phyloP scores from a whole-genome alignment of 2,329 filamentous ascomycete species.

The Geosmithia flava region DNA sequence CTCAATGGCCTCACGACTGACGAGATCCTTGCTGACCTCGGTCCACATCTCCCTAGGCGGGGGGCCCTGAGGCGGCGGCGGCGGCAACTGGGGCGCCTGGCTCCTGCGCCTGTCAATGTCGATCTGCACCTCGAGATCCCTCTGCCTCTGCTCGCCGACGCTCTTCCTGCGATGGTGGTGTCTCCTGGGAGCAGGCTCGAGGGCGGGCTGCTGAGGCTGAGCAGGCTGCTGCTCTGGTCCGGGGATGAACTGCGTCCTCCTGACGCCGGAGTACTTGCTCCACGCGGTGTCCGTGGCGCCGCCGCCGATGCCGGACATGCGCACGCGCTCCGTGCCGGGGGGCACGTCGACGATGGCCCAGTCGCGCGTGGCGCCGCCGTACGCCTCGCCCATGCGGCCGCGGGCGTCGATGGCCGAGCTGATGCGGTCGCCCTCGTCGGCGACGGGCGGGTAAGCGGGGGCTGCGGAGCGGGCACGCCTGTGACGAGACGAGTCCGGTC shows the following conservation, averaged over 20 bases:
- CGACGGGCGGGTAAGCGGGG: conserved; percentile 23
- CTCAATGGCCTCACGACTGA: conserved; percentile 77
- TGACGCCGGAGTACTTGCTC: conserved; percentile 67
- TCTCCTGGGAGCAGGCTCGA: conserved; percentile 13
- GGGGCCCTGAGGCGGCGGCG: conserved; percentile 19
- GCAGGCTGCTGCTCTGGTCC: conserved; percentile 38
- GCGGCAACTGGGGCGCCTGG: conserved; percentile 17
- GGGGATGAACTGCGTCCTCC: conserved; percentile 61
- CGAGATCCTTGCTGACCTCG: conserved; percentile 88
- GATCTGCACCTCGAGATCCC: conserved; percentile 25
- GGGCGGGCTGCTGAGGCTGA: conserved; percentile 8
- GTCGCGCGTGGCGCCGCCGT: conserved; percentile 59
- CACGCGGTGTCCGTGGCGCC: conserved; percentile 66
- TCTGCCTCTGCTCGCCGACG: conserved; percentile 32
- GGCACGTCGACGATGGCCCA: conserved; percentile 80
- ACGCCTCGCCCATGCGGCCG: conserved; percentile 60
- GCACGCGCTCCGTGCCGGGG: conserved; percentile 70
- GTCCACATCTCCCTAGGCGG: conserved; percentile 73
- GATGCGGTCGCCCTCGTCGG: conserved; percentile 55
- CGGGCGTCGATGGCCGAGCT: conserved; percentile 43
- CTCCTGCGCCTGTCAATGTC: conserved; percentile 42
- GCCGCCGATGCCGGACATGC: conserved; percentile 68
- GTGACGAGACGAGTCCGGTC: conserved; percentile 21
- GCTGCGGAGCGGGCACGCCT: conserved; percentile 41
- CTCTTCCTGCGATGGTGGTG: conserved; percentile 24